Evolutionary conservation across 2,329 filamentous ascomycete genomes (phyloP), one percentile per base, ranked within the genome.

Genomic region (Polytolypa hystricis): DNA sequence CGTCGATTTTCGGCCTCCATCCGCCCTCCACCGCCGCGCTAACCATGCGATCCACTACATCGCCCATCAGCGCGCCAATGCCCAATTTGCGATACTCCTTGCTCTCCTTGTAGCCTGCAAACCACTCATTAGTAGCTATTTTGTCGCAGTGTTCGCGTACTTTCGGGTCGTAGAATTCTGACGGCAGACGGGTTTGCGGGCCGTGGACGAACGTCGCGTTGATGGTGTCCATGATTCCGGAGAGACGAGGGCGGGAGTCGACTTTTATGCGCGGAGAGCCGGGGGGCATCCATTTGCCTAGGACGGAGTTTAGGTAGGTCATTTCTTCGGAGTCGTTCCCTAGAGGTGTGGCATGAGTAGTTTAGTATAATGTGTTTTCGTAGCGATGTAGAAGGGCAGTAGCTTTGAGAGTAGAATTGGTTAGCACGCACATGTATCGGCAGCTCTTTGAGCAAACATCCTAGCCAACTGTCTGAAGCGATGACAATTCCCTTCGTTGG

Each of bases 91-190:
- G 80, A 61, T 94, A 96, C 59, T 96, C 91, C 28, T 65, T 64
- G 42, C 77, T 86, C 60, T 95, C 87, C 39, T 71, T 71, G 57
- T 93, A 96, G 2, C 91, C 89, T 14, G 74, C 66, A 57, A 81
- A 96, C 91, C 91, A 96, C 62, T 96, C 91, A 51, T 98, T 87
- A 0, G 87, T 78, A 18, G 73, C 77, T 40, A 95, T 77, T 23
- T 69, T 67, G 39, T 82, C 76, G 39, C 91, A 74, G 42, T 86
- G 81, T 3, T 69, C 67, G 33, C 76, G 70, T 3, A 72, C 76
- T 52, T 79, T 80, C 12, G 70, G 55, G 52, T 95, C 85, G 60
- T 96, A 96, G 58, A 98, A 96, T 44, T 86, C 82, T 7, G 70
- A 67, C 0, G 91, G 91, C 2, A 96, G 70, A 30, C 71, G 77